Evolutionary conservation across 1,139 yeast genomes (phyloP), one percentile per base, ranked within the genome.

Genomic region (Debaryomycetaceae sp.): DNA sequence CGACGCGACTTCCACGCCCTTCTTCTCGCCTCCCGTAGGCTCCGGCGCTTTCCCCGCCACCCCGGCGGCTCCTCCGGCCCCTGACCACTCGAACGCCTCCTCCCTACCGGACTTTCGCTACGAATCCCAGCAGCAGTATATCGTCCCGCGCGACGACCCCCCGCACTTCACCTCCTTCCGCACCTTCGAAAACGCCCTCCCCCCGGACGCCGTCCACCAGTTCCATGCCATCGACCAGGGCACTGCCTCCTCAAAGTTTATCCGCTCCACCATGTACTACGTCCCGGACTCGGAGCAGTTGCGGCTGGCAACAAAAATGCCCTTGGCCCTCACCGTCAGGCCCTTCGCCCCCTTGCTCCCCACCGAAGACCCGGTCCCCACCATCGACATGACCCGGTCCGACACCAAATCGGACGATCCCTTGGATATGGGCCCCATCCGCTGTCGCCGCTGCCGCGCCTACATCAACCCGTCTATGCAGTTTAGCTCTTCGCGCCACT

Each of bases 401-500:
- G 50, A 61, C 23, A 25, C 24, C 22, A 37, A 39, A 4, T 35
- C 35, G 19, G 30, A 24, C 13, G 64, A 58, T 37, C 50, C 55
- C 0, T 42, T 52, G 25, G 67, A 60, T 27, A 47, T 50, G 15
- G 83, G 86, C 1, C 95, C 95, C 1, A 77, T 93, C 22, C 70
- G 99, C 43, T 90, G 98, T 55, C 71, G 74, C 39, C 76, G 98
- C 34, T 90, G 99, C 55, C 71, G 96, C 34, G 71, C 95, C 1
- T 90, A 86, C 51, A 67, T 86, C 40, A 90, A 90, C 49, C 94
- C 97, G 3, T 72, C 77, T 13, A 80, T 82, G 77, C 77, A 75
- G 41, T 77, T 79, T 40, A 66, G 74, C 7, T 69, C 67, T 29
- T 77, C 77, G 25, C 73, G 77, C 26, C 63, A 60, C 36, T 81